Evolutionary conservation across 1,284 basidiomycete genomes (phyloP).

Genomic region (Boletus mariae): DNA sequence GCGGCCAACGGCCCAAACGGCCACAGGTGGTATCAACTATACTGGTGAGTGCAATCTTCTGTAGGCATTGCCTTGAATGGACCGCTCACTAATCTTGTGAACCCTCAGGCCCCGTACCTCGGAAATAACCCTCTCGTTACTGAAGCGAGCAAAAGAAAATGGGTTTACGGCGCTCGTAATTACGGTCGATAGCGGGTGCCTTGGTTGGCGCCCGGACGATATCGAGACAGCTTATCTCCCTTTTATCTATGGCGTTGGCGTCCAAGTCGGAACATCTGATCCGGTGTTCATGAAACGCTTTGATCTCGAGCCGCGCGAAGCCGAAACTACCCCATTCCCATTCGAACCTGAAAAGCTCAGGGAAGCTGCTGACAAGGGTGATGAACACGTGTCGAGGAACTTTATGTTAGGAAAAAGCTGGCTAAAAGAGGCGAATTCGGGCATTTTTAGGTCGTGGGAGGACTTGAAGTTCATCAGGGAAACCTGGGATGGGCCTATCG

Average conservation of each 20-base stretch:
- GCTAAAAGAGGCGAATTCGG: slow-evolving; percentile 56
- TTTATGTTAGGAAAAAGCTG: slow-evolving; percentile 51
- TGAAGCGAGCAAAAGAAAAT: slow-evolving; percentile 46
- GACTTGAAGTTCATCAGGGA: slow-evolving; percentile 59
- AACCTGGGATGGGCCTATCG: slow-evolving; percentile 66
- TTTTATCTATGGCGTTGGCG: slow-evolving; percentile 45
- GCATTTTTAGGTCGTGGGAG: slow-evolving; percentile 60
- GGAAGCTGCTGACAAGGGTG: slow-evolving; percentile 27
- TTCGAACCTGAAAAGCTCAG: slow-evolving; percentile 47
- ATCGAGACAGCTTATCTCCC: slow-evolving; percentile 34
- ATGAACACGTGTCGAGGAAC: slow-evolving; percentile 36
- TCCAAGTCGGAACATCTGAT: slow-evolving; percentile 44
- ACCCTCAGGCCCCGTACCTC: slow-evolving; percentile 43
- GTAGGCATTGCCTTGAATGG: no score
- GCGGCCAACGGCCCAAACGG: slow-evolving; percentile 41
- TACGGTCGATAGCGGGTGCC: slow-evolving; percentile 47
- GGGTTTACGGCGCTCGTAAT: slow-evolving; percentile 55
- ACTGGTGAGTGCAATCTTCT: slow-evolving; percentile 38
- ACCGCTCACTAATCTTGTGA: neutral
- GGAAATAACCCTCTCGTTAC: slow-evolving; percentile 44
- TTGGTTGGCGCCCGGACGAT: slow-evolving; percentile 51
- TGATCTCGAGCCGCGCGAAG: slow-evolving; percentile 28
- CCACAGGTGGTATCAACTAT: slow-evolving; percentile 60
- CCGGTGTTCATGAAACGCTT: slow-evolving; percentile 50
- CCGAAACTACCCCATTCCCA: slow-evolving; percentile 46